phyloP scores from a whole-genome alignment of 2,329 filamentous ascomycete species.

The Fusarium tricinctum region DNA sequence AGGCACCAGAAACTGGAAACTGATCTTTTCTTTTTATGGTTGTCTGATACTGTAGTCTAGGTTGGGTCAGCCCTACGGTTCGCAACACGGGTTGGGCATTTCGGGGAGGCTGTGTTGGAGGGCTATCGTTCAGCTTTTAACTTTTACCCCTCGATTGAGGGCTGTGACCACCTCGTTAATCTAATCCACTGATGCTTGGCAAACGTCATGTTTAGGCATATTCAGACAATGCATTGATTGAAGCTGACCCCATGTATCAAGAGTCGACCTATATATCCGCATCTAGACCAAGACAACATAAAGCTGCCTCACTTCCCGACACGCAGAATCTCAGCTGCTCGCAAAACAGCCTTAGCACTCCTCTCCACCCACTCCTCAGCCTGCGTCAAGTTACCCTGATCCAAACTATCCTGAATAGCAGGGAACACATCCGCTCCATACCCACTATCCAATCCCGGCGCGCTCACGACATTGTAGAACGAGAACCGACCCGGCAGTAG shows the following conservation, averaged over 20 bases:
- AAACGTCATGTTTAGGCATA: no score
- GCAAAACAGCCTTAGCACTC: conserved; percentile 36
- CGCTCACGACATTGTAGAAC: conserved; percentile 39
- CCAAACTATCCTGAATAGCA: conserved; percentile 39
- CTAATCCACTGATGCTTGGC: not conserved
- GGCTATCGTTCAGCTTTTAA: no score
- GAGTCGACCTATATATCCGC: not conserved
- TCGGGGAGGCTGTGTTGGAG: no score
- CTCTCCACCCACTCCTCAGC: conserved; percentile 42
- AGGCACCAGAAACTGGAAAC: conserved; percentile 43
- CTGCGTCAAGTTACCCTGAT: conserved; percentile 31
- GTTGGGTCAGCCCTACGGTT: conserved; percentile 45
- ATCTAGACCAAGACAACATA: not conserved
- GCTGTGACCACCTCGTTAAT: not conserved
- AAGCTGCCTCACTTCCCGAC: conserved; percentile 2
- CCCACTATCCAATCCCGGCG: conserved; percentile 29
- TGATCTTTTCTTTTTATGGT: not conserved
- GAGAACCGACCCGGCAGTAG: conserved; percentile 28
- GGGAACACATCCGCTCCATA: conserved; percentile 44
- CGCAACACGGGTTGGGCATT: not conserved
- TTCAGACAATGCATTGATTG: not conserved
- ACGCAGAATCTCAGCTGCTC: conserved; percentile 34
- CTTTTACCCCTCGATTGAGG: not conserved
- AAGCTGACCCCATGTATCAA: not conserved
- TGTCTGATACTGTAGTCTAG: not conserved